These are phyloP conservation scores for Magnusiomyces ingens DNA, from an alignment of 1,139 yeast species.

Conservation along the genomic window DNA sequence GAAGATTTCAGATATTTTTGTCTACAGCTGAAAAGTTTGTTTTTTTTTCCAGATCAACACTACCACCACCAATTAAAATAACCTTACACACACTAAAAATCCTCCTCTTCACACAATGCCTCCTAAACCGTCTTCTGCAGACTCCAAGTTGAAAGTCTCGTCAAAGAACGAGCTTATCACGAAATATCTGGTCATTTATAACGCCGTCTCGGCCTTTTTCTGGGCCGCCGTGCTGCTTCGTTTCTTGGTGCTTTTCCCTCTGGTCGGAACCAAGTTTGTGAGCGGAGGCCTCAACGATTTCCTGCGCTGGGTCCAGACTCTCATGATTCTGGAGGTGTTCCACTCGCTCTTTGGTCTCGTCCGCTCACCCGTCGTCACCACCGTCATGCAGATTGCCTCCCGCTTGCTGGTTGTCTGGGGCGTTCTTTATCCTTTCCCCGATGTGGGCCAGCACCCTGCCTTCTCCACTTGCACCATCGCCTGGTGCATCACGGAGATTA, in stretches of 20 bases:
- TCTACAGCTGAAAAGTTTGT: too few relatives aligned
- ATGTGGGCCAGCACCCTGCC: conserved; percentile 49
- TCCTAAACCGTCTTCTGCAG: too few relatives aligned
- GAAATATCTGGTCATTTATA: conserved; percentile 44
- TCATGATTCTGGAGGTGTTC: conserved; percentile 73
- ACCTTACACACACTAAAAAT: too few relatives aligned
- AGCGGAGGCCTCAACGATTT: conserved; percentile 54
- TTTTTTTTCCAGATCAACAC: too few relatives aligned
- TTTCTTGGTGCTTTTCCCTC: conserved; percentile 30
- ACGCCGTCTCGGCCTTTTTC: conserved; percentile 55
- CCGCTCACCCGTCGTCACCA: conserved; percentile 76
- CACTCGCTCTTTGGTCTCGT: conserved; percentile 73
- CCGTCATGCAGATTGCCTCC: conserved; percentile 80
- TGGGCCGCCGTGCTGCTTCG: conserved; percentile 57
- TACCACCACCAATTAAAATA: too few relatives aligned
- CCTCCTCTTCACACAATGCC: too few relatives aligned
- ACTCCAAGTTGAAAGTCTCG: conserved; percentile 9
- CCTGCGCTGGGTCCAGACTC: conserved; percentile 68
- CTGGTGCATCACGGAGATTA: conserved; percentile 87
- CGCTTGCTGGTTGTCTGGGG: conserved; percentile 82
- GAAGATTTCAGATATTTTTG: too few relatives aligned
- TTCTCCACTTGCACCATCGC: conserved; percentile 67
- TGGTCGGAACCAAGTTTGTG: conserved; percentile 42
- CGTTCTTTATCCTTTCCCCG: conserved; percentile 65
- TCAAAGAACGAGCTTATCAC: not conserved